Evolutionary conservation across 1,284 basidiomycete species (phyloP), one percentile per base, ranked within the genome.

Genomic region (Exobasidium rhododendri): DNA sequence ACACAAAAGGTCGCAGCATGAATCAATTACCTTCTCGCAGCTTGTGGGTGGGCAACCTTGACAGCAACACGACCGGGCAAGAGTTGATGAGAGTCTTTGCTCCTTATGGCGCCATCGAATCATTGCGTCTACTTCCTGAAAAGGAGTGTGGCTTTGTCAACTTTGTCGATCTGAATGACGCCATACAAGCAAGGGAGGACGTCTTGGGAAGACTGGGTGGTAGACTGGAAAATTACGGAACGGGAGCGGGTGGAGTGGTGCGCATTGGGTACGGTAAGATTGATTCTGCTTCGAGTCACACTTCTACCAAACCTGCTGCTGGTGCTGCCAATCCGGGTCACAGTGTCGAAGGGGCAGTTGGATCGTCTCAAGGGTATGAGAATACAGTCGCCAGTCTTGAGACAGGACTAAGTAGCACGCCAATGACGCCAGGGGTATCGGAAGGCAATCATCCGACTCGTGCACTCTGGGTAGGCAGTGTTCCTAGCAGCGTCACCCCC

Each of bases 131-230:
- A 74, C 84, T 97, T 52, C 93, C 93, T 1, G 94, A 97, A 82
- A 97, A 98, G 92, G 93, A 94, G 79, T 98, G 96, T 79, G 94
- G 94, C 7, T 98, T 98, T 80, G 93, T 98, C 80, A 98, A 98
- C 81, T 98, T 94, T 78, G 90, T 96, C 59, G 94, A 96, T 70
- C 88, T 92, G 76, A 85, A 87, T 1, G 94, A 97, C 81, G 96
- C 94, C 20, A 88, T 97, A 64, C 88, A 90, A 61, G 94, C 94
- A 4, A 92, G 94, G 75, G 94, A 98, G 45, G 96, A 98, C 79
- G 91, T 97, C 20, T 84, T 96, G 56, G 96, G 94, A 77, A 88
- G 94, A 31, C 86, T 97, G 43, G 91, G 91, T 43, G 94, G 94
- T 3, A 91, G 93, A 68, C 89, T 91, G 59, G 65, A 65, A 43